Evolutionary conservation across 192 early-diverging fungal species (phyloP).

Genomic region (Allomyces arbusculus): DNA sequence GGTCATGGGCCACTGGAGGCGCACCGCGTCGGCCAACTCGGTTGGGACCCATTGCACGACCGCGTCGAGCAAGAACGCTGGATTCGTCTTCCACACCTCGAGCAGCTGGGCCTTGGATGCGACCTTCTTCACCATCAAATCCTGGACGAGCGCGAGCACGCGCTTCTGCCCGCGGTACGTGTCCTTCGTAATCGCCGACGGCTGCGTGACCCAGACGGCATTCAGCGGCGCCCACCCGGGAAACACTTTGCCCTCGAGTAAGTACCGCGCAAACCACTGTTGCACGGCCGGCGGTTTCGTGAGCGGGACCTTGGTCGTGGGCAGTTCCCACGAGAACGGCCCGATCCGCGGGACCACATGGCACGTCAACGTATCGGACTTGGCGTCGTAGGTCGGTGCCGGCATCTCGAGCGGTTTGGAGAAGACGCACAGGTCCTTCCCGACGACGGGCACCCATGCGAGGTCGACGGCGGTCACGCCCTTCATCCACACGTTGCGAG

Average conservation of each 20-base stretch:
- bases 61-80: neutral
- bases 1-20: neutral
- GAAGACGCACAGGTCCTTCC: constrained; percentile 43
- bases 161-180: neutral
- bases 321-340: constrained; percentile 30
- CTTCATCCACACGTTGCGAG: constrained; percentile 35
- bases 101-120: neutral
- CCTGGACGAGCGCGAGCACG: neutral
- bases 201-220: neutral
- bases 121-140: neutral
- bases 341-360: constrained; percentile 23
- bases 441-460: constrained; percentile 66
- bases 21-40: neutral
- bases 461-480: constrained; percentile 50
- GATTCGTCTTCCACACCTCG: neutral
- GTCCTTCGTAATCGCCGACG: neutral
- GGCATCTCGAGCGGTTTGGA: constrained; percentile 61
- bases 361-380: constrained; percentile 16
- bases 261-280: constrained; percentile 19
- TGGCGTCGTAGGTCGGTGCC: constrained; percentile 34
- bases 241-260: constrained; percentile 23
- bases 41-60: neutral
- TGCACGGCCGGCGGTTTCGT: neutral
- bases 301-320: constrained; percentile 2
- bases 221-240: neutral